A percentile compares a stretch with the other conserved stretches of the same genome.
Conservation (phyloP, 768 basidiomycete genomes). For the Lactarius sanguifluus region DNA sequence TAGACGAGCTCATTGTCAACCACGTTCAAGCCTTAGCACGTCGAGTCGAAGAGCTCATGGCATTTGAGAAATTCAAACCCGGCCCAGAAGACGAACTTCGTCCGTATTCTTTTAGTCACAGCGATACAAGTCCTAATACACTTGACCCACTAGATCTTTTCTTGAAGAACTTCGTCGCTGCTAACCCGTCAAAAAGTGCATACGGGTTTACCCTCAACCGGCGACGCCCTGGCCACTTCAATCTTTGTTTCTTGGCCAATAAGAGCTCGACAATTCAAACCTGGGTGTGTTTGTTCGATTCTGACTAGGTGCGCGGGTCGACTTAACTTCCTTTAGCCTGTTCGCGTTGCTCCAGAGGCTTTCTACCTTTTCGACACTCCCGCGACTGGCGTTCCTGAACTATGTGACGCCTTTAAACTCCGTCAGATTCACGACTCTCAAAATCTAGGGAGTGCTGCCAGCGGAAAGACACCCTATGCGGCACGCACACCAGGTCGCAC, state of each 20-base stretch:
- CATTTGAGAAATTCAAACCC: constrained; percentile 92
- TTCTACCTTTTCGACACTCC: constrained; percentile 90
- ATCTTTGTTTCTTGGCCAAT: constrained; percentile 89
- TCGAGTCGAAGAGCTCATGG: constrained; percentile 91
- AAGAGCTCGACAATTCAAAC: constrained; percentile 86
- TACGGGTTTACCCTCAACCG: constrained; percentile 94
- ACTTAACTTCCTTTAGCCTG: constrained; percentile 50
- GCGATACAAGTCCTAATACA: constrained; percentile 2
- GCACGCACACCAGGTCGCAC: constrained; percentile 80
- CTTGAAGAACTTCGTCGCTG: constrained; percentile 86
- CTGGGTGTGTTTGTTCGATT: constrained; percentile 62
- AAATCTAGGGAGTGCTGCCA: constrained; percentile 52
- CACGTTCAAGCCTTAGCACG: constrained; percentile 94
- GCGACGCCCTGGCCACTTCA: constrained; percentile 90
- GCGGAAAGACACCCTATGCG: constrained; percentile 79
- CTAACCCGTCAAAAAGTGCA: constrained; percentile 91
- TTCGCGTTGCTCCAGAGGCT: constrained; percentile 83
- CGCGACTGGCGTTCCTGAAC: constrained; percentile 85
- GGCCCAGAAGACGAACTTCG: constrained; percentile 88
- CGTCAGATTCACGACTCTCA: constrained; percentile 80
- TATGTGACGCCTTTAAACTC: constrained; percentile 94
- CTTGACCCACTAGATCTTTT: constrained; percentile 60
- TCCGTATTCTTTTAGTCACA: constrained; percentile 45
- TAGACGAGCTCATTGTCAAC: constrained; percentile 96
- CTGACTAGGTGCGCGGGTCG: neutral